Evolutionary conservation across 306 rosid species (phyloP), one percentile per base, ranked within the genome.

Genomic region (Quercus cerris): DNA sequence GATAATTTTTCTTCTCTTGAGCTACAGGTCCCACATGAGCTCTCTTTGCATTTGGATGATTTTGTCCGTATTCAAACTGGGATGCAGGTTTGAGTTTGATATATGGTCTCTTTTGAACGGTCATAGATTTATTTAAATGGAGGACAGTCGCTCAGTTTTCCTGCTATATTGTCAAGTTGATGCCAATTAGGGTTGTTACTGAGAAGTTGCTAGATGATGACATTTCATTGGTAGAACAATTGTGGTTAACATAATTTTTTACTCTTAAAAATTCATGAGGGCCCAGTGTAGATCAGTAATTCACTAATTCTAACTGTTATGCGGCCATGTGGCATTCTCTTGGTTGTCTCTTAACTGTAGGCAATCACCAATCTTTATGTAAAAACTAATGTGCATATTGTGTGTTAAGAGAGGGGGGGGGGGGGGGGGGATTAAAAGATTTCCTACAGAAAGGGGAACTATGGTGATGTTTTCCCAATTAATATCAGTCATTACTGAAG

Each of bases 51-150:
- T 87, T 83, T 91, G 89, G 87, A 84, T 63, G 94, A 90, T 81
- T 93, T 93, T 81, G 89, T 93, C 82, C 93, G 97, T 59, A 67
- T 93, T 83, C 84, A 87, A 88, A 93, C 89, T 63, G 94, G 98
- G 67, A 79, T 93, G 83, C 98, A 93, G 97, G 98, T 93, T 86
- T 52, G 69, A 27, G 66, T 79, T 74, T 4, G 75, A 62, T 38
- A 23, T 44, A 58, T 44, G 49, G 57, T 76, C 81, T 54, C 54
- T 63, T 71, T 84, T 6, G 41, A 30, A 64, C 22, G 7, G 35
- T 3, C 38, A 30, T 18, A 1, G n/a, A 17, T 30, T 23, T 64
- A 64, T 30, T 64, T 64, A 62, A 62, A 62, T 62, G 35, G 17
- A 23, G 68, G 18, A 25, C 68, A 62, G 69, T 62, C 18, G 13